Evolutionary conservation across 1,284 basidiomycete species (phyloP).

Genomic region (Apiotrichum domesticum): DNA sequence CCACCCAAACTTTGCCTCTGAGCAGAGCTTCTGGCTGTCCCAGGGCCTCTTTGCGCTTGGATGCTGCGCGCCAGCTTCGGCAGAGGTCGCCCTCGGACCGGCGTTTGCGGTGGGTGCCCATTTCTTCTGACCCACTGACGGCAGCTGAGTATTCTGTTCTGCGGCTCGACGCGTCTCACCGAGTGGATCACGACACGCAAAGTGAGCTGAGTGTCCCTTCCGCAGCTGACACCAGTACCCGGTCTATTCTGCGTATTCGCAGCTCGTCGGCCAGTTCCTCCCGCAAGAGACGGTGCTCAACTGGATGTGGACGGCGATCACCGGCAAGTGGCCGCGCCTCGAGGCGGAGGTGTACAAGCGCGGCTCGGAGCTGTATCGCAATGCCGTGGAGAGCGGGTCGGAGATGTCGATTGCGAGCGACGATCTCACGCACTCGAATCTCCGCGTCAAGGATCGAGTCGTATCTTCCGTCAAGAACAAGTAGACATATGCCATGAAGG

Average conservation of each 20-base stretch:
- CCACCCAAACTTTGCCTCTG: constrained; percentile 87
- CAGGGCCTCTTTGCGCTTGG: constrained; percentile 40
- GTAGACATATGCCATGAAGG: background rate
- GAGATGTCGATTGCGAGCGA: background rate
- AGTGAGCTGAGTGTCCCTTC: constrained; percentile 24
- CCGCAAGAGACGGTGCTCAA: constrained; percentile 53
- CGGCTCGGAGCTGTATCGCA: background rate
- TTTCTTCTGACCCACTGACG: constrained; percentile 28
- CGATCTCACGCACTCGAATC: background rate
- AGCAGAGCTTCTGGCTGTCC: constrained; percentile 78
- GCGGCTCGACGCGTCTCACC: constrained; percentile 67
- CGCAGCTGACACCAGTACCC: constrained; percentile 53
- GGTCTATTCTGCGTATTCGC: constrained; percentile 65
- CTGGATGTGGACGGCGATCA: constrained; percentile 33
- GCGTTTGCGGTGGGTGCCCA: constrained; percentile 33
- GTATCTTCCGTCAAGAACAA: background rate
- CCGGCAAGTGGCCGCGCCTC: constrained; percentile 1
- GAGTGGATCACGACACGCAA: constrained; percentile 71
- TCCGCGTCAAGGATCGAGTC: background rate
- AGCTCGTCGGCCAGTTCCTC: constrained; percentile 75
- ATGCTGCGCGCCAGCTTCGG: background rate
- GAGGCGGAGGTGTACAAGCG: constrained; percentile 4
- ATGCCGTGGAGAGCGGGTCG: background rate
- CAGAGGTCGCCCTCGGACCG: constrained; percentile 26
- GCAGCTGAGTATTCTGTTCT: constrained; percentile 57